Evolutionary conservation across 2,329 filamentous ascomycete genomes (phyloP).

Genomic region (Monosporascus sp.): DNA sequence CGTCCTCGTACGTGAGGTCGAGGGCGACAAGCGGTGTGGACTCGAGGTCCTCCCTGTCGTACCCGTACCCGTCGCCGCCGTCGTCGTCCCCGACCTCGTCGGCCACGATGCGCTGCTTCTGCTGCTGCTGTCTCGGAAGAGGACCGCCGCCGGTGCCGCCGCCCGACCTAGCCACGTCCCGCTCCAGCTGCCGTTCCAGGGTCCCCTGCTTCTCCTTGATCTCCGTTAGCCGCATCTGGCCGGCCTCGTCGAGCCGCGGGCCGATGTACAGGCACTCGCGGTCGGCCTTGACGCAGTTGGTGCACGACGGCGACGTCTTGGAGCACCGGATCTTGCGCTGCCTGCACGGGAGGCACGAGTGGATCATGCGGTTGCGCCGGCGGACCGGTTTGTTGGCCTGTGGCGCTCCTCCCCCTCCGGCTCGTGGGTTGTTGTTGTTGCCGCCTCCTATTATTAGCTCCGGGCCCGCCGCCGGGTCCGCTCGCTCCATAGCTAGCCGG

Average conservation of each 20-base stretch:
- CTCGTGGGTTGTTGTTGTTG: neutral
- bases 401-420: neutral
- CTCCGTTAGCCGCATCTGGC: constrained; percentile 65
- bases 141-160: constrained; percentile 4
- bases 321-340: constrained; percentile 76
- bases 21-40: constrained; percentile 57
- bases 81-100: constrained; percentile 53
- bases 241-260: constrained; percentile 61
- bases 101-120: constrained; percentile 36
- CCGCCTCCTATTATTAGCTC: too few relatives aligned
- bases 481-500: neutral
- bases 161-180: constrained; percentile 53
- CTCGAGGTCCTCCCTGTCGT: constrained; percentile 56
- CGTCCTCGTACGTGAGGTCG: constrained; percentile 66
- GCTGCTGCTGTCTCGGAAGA: constrained; percentile 1
- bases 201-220: constrained; percentile 76
- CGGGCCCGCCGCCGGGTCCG: neutral
- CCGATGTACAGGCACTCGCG: constrained; percentile 60
- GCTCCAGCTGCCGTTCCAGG: constrained; percentile 63
- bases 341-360: constrained; percentile 62
- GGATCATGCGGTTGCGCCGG: constrained; percentile 61
- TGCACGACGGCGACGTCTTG: constrained; percentile 62
- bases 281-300: constrained; percentile 54
- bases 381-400: constrained; percentile 39
- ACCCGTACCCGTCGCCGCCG: constrained; percentile 53